A percentile compares a stretch with the other conserved stretches of the same genome.
phyloP scores from a whole-genome alignment of 805 yeast species.

The Barnettozyma pratensis region DNA sequence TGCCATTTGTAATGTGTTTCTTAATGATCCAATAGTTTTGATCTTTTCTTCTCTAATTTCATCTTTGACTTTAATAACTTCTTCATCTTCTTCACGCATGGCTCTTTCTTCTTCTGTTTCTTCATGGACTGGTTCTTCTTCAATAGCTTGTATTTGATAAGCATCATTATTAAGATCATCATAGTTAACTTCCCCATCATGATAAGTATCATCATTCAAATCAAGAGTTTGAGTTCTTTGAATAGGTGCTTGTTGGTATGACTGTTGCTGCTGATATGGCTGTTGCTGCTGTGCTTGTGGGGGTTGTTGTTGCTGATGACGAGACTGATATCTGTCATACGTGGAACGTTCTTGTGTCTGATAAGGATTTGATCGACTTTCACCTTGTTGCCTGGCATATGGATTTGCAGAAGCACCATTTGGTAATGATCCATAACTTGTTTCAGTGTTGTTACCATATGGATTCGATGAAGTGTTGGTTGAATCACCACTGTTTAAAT shows the following conservation, averaged over 20 bases:
- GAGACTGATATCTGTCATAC: too few species aligned
- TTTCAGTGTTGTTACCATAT: neutral
- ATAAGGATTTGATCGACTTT: conserved; percentile 1
- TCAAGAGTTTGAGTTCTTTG: conserved; percentile 1
- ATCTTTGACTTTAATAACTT: conserved; percentile 78
- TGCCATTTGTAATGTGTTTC: conserved; percentile 72
- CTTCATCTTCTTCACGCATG: conserved; percentile 69
- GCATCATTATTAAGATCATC: conserved; percentile 14
- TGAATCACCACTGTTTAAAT: too few species aligned
- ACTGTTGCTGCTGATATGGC: too few species aligned
- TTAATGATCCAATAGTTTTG: conserved; percentile 78
- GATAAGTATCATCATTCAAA: conserved; percentile 4
- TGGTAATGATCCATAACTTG: too few species aligned
- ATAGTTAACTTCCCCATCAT: conserved; percentile 12
- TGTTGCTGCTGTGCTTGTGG: too few species aligned
- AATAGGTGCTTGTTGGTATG: neutral
- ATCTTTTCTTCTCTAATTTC: conserved; percentile 81
- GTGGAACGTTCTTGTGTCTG: too few species aligned
- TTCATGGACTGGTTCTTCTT: conserved; percentile 17
- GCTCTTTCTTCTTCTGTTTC: conserved; percentile 29
- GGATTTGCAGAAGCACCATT: conserved; percentile 9
- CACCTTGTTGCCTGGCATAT: conserved; percentile 6
- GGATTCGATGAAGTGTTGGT: neutral
- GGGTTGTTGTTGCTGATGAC: too few species aligned
- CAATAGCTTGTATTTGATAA: conserved; percentile 19